Evolutionary conservation across 139 green algal species (phyloP).

Genomic region (Pleodorina starrii): DNA sequence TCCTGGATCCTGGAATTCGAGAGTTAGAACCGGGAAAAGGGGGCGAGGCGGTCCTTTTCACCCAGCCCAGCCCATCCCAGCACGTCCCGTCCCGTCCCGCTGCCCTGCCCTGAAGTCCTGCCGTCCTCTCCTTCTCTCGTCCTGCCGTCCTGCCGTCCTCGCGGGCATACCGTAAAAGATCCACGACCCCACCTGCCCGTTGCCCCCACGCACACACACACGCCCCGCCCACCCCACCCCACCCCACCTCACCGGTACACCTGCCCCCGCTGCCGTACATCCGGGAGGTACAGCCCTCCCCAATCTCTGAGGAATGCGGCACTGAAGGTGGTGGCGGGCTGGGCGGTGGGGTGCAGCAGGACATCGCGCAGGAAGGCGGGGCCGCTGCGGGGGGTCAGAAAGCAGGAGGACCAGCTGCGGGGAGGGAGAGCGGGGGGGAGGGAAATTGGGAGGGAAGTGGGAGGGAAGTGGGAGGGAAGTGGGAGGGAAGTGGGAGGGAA

Average conservation of each 20-base stretch:
- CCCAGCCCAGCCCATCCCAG: too few relatives aligned
- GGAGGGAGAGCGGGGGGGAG: not conserved
- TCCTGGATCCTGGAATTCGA: too few relatives aligned
- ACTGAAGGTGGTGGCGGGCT: slow-evolving; percentile 1
- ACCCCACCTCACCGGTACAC: not conserved
- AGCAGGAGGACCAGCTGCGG: not conserved
- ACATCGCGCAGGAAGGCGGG: slow-evolving; percentile 14
- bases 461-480: not conserved
- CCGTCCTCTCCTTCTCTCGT: too few relatives aligned
- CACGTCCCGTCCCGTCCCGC: too few relatives aligned
- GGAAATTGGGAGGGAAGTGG: not conserved
- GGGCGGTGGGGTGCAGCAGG: not conserved
- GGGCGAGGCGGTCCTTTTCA: too few relatives aligned
- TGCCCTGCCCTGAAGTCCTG: too few relatives aligned
- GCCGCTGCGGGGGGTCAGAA: not conserved
- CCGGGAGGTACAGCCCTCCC: slow-evolving; percentile 10
- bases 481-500: too few relatives aligned
- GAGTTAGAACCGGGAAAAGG: too few relatives aligned
- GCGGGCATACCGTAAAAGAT: too few relatives aligned
- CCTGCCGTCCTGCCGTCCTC: too few relatives aligned
- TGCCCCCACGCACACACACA: not conserved
- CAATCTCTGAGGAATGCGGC: slow-evolving; percentile 27
- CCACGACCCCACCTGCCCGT: not conserved
- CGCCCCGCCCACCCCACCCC: not conserved
- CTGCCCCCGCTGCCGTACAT: slow-evolving; percentile 11